Percentiles rank a stretch among this genome's conserved stretches.
These are phyloP conservation scores for Rhodotorula sp. DNA, from an alignment of 1,284 basidiomycete genomes.

Conservation along the genomic window DNA sequence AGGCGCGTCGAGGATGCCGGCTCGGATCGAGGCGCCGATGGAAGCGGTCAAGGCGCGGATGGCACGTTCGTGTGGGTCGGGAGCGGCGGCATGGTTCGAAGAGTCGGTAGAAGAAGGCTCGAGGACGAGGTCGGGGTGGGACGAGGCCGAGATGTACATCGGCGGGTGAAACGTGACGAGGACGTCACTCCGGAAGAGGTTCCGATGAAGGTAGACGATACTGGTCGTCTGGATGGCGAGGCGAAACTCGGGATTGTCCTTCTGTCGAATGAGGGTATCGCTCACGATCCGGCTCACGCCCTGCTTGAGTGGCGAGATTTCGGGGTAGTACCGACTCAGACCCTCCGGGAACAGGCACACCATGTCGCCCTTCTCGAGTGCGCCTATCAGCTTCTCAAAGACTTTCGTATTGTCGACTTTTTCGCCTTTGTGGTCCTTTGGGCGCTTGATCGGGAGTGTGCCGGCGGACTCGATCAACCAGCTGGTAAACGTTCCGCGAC, in stretches of 20 bases:
- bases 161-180: constrained; percentile 77
- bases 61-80: constrained; percentile 44
- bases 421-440: constrained; percentile 60
- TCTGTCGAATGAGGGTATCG: constrained; percentile 66
- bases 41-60: constrained; percentile 63
- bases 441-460: constrained; percentile 72
- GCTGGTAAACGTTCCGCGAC: constrained; percentile 72
- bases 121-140: constrained; percentile 32
- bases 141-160: constrained; percentile 49
- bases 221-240: constrained; percentile 72
- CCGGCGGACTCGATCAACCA: constrained; percentile 84
- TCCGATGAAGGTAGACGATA: constrained; percentile 62
- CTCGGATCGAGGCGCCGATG: constrained; percentile 66
- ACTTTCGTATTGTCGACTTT: constrained; percentile 63
- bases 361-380: constrained; percentile 71
- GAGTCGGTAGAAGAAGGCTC: no score
- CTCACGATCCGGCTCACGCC: constrained; percentile 78
- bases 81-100: neutral
- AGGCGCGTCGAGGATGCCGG: constrained; percentile 74
- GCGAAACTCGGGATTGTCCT: constrained; percentile 62
- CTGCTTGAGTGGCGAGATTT: constrained; percentile 76
- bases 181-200: constrained; percentile 80
- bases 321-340: constrained; percentile 74
- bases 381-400: constrained; percentile 68
- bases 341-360: constrained; percentile 60